Evolutionary conservation across 768 basidiomycete genomes (phyloP), one percentile per base, ranked within the genome.

Genomic region (Russula olivacea): DNA sequence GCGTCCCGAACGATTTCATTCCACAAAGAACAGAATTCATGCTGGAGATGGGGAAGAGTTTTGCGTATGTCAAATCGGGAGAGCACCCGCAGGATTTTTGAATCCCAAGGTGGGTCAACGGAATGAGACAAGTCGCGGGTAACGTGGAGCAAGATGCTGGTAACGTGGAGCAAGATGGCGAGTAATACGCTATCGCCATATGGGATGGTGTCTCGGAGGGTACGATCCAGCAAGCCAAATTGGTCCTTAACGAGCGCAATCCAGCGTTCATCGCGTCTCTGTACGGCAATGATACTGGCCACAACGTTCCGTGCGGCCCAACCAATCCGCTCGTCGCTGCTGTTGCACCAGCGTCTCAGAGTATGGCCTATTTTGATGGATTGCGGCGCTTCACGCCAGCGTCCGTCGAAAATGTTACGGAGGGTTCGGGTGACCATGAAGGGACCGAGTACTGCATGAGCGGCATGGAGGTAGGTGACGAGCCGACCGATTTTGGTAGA

Each of bases 11-110:
- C 48, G 4, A 58, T 36, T 23, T 58, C 61, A 43, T 63, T 63
- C 61, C 61, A 63, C 21, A 58, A 21, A 2, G 5, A 11, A 10
- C 61, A 62, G 12, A 62, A 62, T 6, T 52, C 55, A 4, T 51
- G 41, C 32, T 62, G 61, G 17, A 62, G 55, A 9, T 15, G 11
- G 0, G 61, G 61, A 45, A 38, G 43, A 6, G 61, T 38, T 3
- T 28, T 21, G 6, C 3, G 49, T 3, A 58, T 47, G 2, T 63
- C 25, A 17, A 63, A 53, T 36, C 28, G 15, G 2, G 61, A 58
- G 10, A 52, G 28, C 4, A 19, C 9, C 5, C 23, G 19, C 25
- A 50, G 36, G 19, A 50, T 40, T 14, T 21, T 32, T n/a, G 40
- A 21, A 30, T 43, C 41, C 47, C 48, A 59, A 10, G 21, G 45